Conservation (phyloP, 2,329 filamentous ascomycete species). For the Beauveria bassiana region DNA sequence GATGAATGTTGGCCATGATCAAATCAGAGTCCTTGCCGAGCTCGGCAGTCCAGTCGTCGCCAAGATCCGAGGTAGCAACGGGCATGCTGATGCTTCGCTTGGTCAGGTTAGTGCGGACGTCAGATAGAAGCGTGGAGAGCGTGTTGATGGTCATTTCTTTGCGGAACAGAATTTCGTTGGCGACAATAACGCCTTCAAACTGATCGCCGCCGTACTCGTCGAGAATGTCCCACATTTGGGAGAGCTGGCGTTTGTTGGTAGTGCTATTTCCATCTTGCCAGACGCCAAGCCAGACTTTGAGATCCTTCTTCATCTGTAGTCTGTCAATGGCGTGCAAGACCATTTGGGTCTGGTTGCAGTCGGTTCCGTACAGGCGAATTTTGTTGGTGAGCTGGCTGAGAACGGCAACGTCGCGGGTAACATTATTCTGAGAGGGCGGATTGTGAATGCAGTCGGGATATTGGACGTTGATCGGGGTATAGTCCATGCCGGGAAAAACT, state of each 20-base stretch:
- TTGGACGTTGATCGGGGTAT: constrained; percentile 85
- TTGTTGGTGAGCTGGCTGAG: constrained; percentile 84
- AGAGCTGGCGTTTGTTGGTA: constrained; percentile 74
- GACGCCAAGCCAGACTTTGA: constrained; percentile 92
- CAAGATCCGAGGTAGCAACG: constrained; percentile 81
- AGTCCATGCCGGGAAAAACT: constrained; percentile 92
- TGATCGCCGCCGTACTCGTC: constrained; percentile 58
- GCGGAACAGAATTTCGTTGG: constrained; percentile 73
- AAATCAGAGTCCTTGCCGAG: constrained; percentile 69
- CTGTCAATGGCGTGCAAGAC: constrained; percentile 72
- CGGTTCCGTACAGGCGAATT: constrained; percentile 84
- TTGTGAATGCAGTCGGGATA: constrained; percentile 74
- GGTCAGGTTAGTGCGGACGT: constrained; percentile 67
- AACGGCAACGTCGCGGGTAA: constrained; percentile 85
- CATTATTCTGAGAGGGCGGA: constrained; percentile 85
- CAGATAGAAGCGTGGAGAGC: constrained; percentile 56
- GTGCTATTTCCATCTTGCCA: constrained; percentile 82
- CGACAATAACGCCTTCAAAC: constrained; percentile 76
- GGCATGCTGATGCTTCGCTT: constrained; percentile 59
- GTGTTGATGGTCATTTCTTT: constrained; percentile 60
- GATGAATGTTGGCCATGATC: constrained; percentile 95
- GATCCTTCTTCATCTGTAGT: constrained; percentile 59
- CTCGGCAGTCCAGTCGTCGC: constrained; percentile 71
- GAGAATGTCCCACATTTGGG: constrained; percentile 77
- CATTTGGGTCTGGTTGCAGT: constrained; percentile 97